Evolutionary conservation across 257 asterid genomes (phyloP).

Genomic region (Thymus quinquecostatus): DNA sequence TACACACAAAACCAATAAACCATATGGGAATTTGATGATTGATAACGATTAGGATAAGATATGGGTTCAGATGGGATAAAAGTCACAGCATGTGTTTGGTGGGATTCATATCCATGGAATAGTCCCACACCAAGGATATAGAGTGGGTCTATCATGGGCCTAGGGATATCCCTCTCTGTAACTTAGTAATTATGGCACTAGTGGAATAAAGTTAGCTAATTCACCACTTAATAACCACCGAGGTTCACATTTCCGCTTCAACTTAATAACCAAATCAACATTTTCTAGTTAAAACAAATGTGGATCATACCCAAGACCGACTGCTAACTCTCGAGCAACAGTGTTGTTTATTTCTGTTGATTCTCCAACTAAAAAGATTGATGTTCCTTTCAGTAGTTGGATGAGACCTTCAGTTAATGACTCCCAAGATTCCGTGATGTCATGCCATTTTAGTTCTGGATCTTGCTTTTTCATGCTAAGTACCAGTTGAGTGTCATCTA

Average conservation of each 20-base stretch:
- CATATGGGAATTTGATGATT: too few relatives aligned
- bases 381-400: conserved; percentile 80
- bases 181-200: too few relatives aligned
- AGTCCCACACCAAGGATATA: too few relatives aligned
- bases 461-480: conserved; percentile 88
- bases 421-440: conserved; percentile 94
- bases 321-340: conserved; percentile 87
- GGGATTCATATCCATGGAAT: too few relatives aligned
- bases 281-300: conserved; percentile 23
- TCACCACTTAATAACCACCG: too few relatives aligned
- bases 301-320: conserved; percentile 77
- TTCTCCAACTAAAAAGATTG: conserved; percentile 85
- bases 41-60: too few relatives aligned
- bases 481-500: conserved; percentile 81
- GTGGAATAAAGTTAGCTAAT: too few relatives aligned
- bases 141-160: too few relatives aligned
- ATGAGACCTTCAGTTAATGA: conserved; percentile 70
- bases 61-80: too few relatives aligned
- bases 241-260: not conserved
- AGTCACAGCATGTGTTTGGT: too few relatives aligned
- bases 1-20: too few relatives aligned
- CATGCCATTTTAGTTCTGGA: conserved; percentile 85
- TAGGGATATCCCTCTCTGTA: too few relatives aligned
- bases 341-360: conserved; percentile 81
- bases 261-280: not conserved